Evolutionary conservation across 2,329 filamentous ascomycete genomes (phyloP), one percentile per base, ranked within the genome.

Genomic region (Pseudogymnoascus sp.): DNA sequence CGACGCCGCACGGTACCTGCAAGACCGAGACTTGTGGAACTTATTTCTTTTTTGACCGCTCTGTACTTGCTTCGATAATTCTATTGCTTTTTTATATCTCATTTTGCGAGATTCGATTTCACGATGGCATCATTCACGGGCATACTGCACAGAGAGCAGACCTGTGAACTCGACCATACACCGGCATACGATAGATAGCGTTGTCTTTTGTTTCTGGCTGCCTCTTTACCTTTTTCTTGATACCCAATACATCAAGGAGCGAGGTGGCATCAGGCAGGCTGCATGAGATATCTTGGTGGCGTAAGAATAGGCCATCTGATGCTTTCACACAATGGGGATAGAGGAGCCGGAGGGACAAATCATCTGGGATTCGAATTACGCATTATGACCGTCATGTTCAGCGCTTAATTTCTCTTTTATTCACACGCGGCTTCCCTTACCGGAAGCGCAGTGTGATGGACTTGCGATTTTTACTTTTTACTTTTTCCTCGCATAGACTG

Each of bases 161-260:
- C 67, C 68, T 65, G 66, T 68, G 67, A 64, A 68, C 65, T 69
- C 67, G 67, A 70, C 69, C 70, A 71, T 72, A 68, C 69, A 62
- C 70, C 68, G 67, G 71, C 73, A 72, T 74, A 71, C 69, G 71
- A 74, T 74, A 74, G 73, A 74, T 71, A 72, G 70, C 72, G 71
- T 73, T 73, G 72, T 70, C 70, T 71, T 74, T 73, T 72, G 68
- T 70, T 72, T 65, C 69, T 70, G 71, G 67, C 68, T 71, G 64
- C 65, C 63, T 64, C 67, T 67, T 68, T 66, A 63, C 59, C 59
- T 61, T 68, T 68, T 67, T 70, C 67, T 63, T 60, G 68, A 73
- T 73, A 73, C 71, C 72, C 71, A 63, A 69, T 73, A 72, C 70
- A 73, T 69, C 69, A 71, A 68, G 69, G 66, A 69, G 69, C 68